phyloP scores from a whole-genome alignment of 768 basidiomycete genomes.

The Tylopilus rubrobrunneus region DNA sequence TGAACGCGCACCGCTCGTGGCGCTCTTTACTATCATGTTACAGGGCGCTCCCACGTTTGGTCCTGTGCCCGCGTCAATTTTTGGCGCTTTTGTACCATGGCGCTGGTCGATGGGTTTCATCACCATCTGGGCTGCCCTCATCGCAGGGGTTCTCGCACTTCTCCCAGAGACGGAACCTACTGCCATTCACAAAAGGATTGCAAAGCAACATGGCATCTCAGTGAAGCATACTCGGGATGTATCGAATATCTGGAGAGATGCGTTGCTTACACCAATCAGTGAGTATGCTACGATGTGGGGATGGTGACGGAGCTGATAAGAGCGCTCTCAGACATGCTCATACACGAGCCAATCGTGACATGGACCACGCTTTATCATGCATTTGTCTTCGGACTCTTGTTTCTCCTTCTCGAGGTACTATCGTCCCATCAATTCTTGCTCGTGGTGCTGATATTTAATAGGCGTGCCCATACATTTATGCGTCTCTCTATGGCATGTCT shows the following conservation, averaged over 20 bases:
- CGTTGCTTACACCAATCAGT: slow-evolving; percentile 26
- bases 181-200: slow-evolving; percentile 17
- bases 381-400: slow-evolving; percentile 27
- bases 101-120: slow-evolving; percentile 27
- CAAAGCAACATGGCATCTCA: slow-evolving; percentile 6
- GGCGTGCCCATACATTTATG: slow-evolving; percentile 24
- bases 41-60: slow-evolving; percentile 30
- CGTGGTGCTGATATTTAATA: slow-evolving; percentile 1
- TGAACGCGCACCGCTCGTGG: slow-evolving; percentile 27
- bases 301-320: background rate
- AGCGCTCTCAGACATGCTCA: slow-evolving; percentile 19
- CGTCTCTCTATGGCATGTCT: slow-evolving; percentile 20
- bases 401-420: slow-evolving; percentile 26
- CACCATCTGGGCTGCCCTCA: slow-evolving; percentile 20
- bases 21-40: slow-evolving; percentile 28
- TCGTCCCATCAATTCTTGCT: background rate
- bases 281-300: slow-evolving; percentile 1
- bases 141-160: slow-evolving; percentile 11
- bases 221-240: background rate
- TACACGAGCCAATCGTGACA: slow-evolving; percentile 22
- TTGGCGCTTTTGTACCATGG: slow-evolving; percentile 22
- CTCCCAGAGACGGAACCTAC: slow-evolving; percentile 27
- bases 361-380: slow-evolving; percentile 29
- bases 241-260: slow-evolving; percentile 19
- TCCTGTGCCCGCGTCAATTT: slow-evolving; percentile 23